Evolutionary conservation across 2,329 filamentous ascomycete species (phyloP).

Genomic region (Dothidotthia symphoricarpi): DNA sequence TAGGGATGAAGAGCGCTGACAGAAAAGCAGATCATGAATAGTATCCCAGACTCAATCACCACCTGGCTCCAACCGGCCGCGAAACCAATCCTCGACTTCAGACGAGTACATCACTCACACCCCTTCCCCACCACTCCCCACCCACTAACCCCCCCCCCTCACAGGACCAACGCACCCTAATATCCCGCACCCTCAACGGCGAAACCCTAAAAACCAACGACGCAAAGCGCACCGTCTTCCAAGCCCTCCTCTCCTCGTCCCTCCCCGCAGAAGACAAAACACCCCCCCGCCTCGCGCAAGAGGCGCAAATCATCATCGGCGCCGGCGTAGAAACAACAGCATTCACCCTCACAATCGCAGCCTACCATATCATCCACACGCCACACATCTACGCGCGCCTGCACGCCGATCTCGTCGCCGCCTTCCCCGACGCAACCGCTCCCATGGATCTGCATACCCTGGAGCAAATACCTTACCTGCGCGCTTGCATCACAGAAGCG

Average conservation of each 20-base stretch:
- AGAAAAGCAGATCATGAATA: constrained; percentile 30
- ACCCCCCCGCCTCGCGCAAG: constrained; percentile 38
- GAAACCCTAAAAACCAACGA: constrained; percentile 34
- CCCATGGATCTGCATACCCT: constrained; percentile 22
- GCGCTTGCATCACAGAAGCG: constrained; percentile 32
- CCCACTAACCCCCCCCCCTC: not conserved
- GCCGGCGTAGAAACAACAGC: constrained; percentile 44
- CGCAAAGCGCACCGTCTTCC: constrained; percentile 35
- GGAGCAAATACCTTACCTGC: constrained; percentile 29
- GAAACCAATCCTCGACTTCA: constrained; percentile 33
- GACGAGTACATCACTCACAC: constrained; percentile 18
- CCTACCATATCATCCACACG: constrained; percentile 36
- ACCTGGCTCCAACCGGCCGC: constrained; percentile 34
- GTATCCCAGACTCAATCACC: constrained; percentile 31
- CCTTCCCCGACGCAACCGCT: constrained; percentile 24
- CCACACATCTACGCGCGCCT: constrained; percentile 31
- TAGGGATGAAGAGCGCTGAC: not conserved
- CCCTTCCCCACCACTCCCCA: not conserved
- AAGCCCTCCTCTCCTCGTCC: constrained; percentile 32
- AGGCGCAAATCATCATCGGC: constrained; percentile 41
- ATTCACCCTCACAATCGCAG: constrained; percentile 29
- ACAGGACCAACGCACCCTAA: constrained; percentile 27
- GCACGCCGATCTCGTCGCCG: constrained; percentile 31
- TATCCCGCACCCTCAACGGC: constrained; percentile 27
- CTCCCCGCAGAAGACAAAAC: constrained; percentile 40